Conservation (phyloP, 129 eudicot species). For the Flaveria bidentis region DNA sequence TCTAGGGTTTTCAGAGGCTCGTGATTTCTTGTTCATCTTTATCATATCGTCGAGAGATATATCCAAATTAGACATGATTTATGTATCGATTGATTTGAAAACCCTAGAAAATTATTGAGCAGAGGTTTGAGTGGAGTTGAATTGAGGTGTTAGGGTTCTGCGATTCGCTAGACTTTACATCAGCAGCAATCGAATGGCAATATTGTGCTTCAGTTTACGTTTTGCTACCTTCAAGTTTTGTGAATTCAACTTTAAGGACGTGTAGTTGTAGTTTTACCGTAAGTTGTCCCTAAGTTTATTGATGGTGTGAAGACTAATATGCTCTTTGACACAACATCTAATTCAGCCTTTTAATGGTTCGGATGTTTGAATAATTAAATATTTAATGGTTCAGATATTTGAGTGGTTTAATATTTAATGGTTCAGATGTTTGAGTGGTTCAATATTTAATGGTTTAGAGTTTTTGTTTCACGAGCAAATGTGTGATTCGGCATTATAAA, state of each 20-base stretch:
- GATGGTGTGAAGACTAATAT: too few relatives aligned
- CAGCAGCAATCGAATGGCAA: not conserved
- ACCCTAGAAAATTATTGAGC: constrained; percentile 28
- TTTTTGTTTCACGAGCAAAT: too few relatives aligned
- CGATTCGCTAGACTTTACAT: not conserved
- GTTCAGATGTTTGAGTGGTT: too few relatives aligned
- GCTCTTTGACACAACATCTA: too few relatives aligned
- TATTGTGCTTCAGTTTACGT: not conserved
- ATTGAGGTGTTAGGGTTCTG: constrained; percentile 28
- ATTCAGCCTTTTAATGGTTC: too few relatives aligned
- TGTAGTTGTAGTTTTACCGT: not conserved
- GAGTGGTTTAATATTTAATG: too few relatives aligned
- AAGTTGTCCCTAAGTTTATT: not conserved
- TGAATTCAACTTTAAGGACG: not conserved
- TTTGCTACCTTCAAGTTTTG: not conserved
- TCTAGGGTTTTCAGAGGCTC: constrained; percentile 37
- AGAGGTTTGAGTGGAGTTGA: constrained; percentile 17
- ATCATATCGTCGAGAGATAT: constrained; percentile 58
- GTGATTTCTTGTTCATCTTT: constrained; percentile 47
- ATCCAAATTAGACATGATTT: constrained; percentile 49
- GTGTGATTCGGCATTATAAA: too few relatives aligned
- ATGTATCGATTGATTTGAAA: not conserved
- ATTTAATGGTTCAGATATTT: too few relatives aligned
- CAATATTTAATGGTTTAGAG: too few relatives aligned
- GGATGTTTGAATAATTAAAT: too few relatives aligned